Evolutionary conservation across 371 early-diverging fungal species (phyloP).

Genomic region (Basidiobolus meristosporus): DNA sequence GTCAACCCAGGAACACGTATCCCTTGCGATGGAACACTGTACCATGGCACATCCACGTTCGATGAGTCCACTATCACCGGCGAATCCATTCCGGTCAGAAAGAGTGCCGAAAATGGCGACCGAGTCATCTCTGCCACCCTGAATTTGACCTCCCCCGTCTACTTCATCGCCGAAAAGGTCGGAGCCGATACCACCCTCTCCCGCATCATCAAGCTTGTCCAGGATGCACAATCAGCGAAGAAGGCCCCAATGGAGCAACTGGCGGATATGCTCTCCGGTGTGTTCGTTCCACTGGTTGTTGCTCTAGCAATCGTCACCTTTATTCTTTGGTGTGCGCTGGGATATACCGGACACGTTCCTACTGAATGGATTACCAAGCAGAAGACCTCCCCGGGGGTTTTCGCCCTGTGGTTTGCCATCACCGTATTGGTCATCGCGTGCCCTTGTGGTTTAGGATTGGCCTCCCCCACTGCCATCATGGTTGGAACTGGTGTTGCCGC

Average conservation of each 20-base stretch:
- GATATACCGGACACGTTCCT: constrained; percentile 15
- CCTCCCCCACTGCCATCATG: constrained; percentile 64
- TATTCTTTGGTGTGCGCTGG: constrained; percentile 32
- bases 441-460: constrained; percentile 48
- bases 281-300: constrained; percentile 34
- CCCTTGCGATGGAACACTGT: too few species aligned
- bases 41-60: constrained; percentile 25
- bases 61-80: constrained; percentile 36
- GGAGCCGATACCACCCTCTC: constrained; percentile 39
- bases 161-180: too few species aligned
- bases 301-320: constrained; percentile 22
- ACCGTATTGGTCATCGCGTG: constrained; percentile 54
- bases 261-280: constrained; percentile 42
- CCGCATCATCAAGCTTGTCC: constrained; percentile 42
- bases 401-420: constrained; percentile 44
- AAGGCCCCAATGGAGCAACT: constrained; percentile 39
- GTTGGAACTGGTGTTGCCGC: constrained; percentile 80
- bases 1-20: too few species aligned
- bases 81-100: constrained; percentile 36
- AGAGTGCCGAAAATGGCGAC: constrained; percentile 25
- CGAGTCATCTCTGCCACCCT: constrained; percentile 70
- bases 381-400: constrained; percentile 27
- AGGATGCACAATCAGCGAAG: constrained; percentile 38
- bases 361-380: constrained; percentile 5
- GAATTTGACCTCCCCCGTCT: too few species aligned